A percentile compares a stretch with the other conserved stretches of the same genome.
Evolutionary conservation across 306 rosid species (phyloP).

Genomic region (Carpinus fangiana): DNA sequence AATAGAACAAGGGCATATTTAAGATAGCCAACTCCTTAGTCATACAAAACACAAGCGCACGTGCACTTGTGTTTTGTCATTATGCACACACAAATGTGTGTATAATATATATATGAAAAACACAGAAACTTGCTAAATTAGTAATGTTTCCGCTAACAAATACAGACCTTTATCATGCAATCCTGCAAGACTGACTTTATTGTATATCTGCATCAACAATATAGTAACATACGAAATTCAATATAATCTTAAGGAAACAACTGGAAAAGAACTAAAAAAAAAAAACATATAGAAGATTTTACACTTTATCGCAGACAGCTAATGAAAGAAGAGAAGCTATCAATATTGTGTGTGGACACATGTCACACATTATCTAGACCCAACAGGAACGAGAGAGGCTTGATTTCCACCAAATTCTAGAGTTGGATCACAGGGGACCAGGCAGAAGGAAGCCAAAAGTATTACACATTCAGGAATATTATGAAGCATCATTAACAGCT

Average conservation of each 20-base stretch:
- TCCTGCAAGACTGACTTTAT: constrained; percentile 74
- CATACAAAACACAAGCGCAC: not conserved
- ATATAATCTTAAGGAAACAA: constrained; percentile 22
- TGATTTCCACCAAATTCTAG: not conserved
- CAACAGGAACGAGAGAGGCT: not conserved
- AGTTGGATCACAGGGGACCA: constrained; percentile 1
- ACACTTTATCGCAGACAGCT: not conserved
- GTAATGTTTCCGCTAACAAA: constrained; percentile 22
- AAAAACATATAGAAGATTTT: constrained; percentile 10
- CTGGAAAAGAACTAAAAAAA: constrained; percentile 5
- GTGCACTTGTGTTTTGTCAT: too few relatives aligned
- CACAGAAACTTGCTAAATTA: constrained; percentile 11
- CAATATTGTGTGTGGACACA: not conserved
- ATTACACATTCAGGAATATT: constrained; percentile 8
- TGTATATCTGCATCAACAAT: constrained; percentile 57
- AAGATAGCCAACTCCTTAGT: not conserved
- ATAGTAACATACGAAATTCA: constrained; percentile 23
- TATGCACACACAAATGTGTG: not conserved
- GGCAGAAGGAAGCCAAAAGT: constrained; percentile 17
- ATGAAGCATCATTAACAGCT: constrained; percentile 24
- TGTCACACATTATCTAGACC: not conserved
- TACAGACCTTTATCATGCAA: constrained; percentile 89
- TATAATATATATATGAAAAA: constrained; percentile 13
- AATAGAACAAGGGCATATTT: not conserved
- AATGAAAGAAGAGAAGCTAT: not conserved